These are phyloP conservation scores for Tricholoma furcatifolium DNA, from an alignment of 768 basidiomycete genomes.

Conservation along the genomic window DNA sequence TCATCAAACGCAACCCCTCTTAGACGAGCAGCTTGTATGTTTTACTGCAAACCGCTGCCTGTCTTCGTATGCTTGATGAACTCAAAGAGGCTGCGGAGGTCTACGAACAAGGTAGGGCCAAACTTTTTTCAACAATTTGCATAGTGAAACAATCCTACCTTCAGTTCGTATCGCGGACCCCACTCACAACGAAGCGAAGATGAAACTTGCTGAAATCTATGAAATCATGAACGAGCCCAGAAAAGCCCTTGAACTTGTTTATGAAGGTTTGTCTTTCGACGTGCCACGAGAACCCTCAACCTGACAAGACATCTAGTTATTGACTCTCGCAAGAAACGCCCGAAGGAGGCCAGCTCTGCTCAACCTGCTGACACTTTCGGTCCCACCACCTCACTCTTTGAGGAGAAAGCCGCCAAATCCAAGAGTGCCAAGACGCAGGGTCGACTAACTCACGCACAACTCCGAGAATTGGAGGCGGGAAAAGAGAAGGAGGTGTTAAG, in stretches of 20 bases:
- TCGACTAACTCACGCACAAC: slow-evolving; percentile 55
- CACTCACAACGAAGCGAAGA: slow-evolving; percentile 76
- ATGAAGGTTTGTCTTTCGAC: slow-evolving; percentile 58
- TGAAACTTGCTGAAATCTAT: slow-evolving; percentile 88
- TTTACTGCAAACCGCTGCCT: slow-evolving; percentile 77
- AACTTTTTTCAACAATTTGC: not conserved
- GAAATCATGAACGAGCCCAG: slow-evolving; percentile 80
- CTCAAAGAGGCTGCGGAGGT: slow-evolving; percentile 77
- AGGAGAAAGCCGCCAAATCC: slow-evolving; percentile 40
- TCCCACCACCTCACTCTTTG: slow-evolving; percentile 55
- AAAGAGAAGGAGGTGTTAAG: slow-evolving; percentile 64
- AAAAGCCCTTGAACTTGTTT: slow-evolving; percentile 81
- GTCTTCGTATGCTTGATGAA: slow-evolving; percentile 75
- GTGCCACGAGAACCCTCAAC: not conserved
- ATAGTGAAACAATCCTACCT: not conserved
- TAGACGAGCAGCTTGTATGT: slow-evolving; percentile 76
- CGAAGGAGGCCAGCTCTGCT: slow-evolving; percentile 22
- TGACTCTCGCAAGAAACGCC: slow-evolving; percentile 55
- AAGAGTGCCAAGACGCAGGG: slow-evolving; percentile 32
- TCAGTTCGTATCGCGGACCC: slow-evolving; percentile 76
- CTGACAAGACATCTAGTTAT: slow-evolving; percentile 38
- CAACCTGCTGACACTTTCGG: slow-evolving; percentile 17
- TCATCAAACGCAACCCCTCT: not conserved
- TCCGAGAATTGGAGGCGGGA: slow-evolving; percentile 60
- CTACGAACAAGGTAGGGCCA: slow-evolving; percentile 69